Conservation (phyloP, 805 yeast genomes). For the Henningerozyma blattae region DNA sequence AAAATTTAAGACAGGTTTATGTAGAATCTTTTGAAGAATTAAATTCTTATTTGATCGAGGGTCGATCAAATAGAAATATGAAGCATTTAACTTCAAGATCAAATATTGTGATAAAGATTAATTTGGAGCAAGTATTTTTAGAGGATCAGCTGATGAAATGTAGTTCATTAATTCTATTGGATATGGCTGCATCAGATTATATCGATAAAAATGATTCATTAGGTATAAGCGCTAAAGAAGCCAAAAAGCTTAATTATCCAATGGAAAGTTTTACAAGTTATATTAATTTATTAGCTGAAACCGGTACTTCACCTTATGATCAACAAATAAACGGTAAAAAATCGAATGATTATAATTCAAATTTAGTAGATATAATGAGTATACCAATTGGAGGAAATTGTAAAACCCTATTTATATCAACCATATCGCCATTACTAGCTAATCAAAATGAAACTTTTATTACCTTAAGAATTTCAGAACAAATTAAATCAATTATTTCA, state of each 20-base stretch:
- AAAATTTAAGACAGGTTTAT: slow-evolving; percentile 18
- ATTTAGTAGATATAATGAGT: slow-evolving; percentile 64
- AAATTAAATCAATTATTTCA: not conserved
- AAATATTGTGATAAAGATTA: slow-evolving; percentile 66
- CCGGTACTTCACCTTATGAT: not conserved
- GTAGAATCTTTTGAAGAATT: slow-evolving; percentile 1
- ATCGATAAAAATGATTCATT: slow-evolving; percentile 36
- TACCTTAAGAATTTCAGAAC: slow-evolving; percentile 29
- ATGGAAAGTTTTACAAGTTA: slow-evolving; percentile 71
- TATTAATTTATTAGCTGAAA: slow-evolving; percentile 53
- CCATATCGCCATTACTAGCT: slow-evolving; percentile 51
- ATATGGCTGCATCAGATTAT: slow-evolving; percentile 73
- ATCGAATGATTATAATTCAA: slow-evolving; percentile 47
- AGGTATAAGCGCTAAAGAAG: slow-evolving; percentile 68
- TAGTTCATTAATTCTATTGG: slow-evolving; percentile 66
- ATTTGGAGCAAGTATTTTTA: slow-evolving; percentile 47
- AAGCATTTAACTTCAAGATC: slow-evolving; percentile 24
- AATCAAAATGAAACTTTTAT: slow-evolving; percentile 58
- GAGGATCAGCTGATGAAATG: slow-evolving; percentile 19
- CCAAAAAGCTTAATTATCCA: slow-evolving; percentile 72
- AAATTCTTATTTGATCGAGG: slow-evolving; percentile 1
- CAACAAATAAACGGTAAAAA: not conserved
- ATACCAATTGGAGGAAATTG: slow-evolving; percentile 79
- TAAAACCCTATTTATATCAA: slow-evolving; percentile 58
- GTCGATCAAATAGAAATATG: not conserved